Base-by-base conservation (phyloP, 2,329 filamentous ascomycete genomes). In the Dothidotthia symphoricarpi region DNA sequence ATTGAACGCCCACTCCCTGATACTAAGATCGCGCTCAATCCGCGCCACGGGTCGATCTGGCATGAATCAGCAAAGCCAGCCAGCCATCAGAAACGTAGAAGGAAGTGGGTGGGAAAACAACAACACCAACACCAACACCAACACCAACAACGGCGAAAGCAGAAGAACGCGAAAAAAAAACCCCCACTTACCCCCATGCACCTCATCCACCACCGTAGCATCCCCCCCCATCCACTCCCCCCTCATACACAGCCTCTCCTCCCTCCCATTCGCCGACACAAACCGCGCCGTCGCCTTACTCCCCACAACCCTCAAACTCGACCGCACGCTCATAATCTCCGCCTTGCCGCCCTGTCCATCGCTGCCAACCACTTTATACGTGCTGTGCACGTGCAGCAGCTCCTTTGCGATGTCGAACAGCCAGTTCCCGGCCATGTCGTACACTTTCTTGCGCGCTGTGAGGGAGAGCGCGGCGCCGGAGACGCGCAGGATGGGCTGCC, bases 321-420 rank as follows among this genome's bases (percentile, higher is more conserved):
- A 16, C 17, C 24, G n/a, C 24, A 10, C 13, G 24, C 16, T 2
- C 19, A 35, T 30, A 31, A 27, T 26, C 27, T 16, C 13, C 15
- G 12, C 29, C 12, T 22, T 24, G 12, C 16, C 16, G 12, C 19
- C 16, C 8, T 33, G 24, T 11, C 19, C 16, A 34, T 16, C 19
- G 13, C 24, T 13, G 14, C 15, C 10, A 17, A 28, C 34, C 22
- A 71, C 69, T 11, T 67, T 72, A 53, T 71, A 83, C 0, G 73
- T 79, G 2, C 71, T 64, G 56, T 77, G 75, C 9, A 82, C 50
- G 40, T 74, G 72, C 29, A 71, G 63, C 49, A 52, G 59, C 66
- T 80, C 74, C 58, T 78, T 80, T 43, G 69, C 62, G 15, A 84
- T 74, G 38, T 77, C 75, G 57, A 82, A 83, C 1, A 84, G 69